Conservation (phyloP, 441 rosid genomes). For the Pelargonium citronellum region DNA sequence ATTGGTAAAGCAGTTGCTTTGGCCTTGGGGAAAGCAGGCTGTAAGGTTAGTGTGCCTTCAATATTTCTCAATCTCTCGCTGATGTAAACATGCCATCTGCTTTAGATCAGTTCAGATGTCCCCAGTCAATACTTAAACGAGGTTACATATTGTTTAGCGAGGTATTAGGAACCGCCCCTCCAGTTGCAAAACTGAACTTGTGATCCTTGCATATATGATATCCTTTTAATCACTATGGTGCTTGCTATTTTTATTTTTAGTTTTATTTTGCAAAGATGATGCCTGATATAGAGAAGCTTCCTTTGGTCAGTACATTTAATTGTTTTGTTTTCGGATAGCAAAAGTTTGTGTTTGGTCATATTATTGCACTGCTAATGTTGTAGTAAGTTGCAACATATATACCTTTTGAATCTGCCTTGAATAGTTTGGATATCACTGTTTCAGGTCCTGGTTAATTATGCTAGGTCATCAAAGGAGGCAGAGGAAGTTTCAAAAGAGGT, state of each 20-base stretch:
- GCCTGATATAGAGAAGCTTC: too few relatives aligned
- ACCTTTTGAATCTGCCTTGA: constrained; percentile 5
- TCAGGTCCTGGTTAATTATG: constrained; percentile 93
- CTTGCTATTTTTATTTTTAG: too few relatives aligned
- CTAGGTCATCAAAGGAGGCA: constrained; percentile 86
- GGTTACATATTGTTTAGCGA: not conserved
- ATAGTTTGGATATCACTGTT: constrained; percentile 16
- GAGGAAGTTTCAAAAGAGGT: constrained; percentile 89
- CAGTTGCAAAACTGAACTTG: not conserved
- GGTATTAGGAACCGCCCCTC: not conserved
- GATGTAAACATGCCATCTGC: not conserved
- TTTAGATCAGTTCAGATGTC: not conserved
- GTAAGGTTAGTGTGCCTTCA: constrained; percentile 52
- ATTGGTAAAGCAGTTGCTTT: constrained; percentile 88
- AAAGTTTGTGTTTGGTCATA: not conserved
- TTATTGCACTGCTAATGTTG: not conserved
- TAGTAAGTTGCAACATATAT: not conserved
- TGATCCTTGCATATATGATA: not conserved
- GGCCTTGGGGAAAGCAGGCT: constrained; percentile 78
- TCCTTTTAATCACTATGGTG: too few relatives aligned
- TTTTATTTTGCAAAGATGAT: not conserved
- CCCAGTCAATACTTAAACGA: not conserved
- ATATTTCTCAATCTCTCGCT: not conserved
- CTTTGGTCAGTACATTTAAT: too few relatives aligned
- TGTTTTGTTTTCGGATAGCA: too few relatives aligned